Percentiles rank a stretch among this genome's conserved stretches.
phyloP scores from a whole-genome alignment of 192 early-diverging fungal species.

The Podila clonocystis region DNA sequence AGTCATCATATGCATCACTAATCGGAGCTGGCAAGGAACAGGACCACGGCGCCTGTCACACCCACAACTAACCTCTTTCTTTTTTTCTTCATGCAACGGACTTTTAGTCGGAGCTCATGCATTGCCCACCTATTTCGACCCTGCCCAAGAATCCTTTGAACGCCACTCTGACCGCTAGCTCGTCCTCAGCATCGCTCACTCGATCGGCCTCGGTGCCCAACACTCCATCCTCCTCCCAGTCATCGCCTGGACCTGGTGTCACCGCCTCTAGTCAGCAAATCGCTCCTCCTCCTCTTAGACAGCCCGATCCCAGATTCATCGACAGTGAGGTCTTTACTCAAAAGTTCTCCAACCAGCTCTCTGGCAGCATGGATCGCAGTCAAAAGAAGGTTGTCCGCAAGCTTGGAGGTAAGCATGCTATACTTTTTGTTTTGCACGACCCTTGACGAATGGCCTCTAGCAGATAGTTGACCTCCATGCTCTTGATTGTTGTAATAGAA shows the following conservation, averaged over 20 bases:
- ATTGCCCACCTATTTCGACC: constrained; percentile 73
- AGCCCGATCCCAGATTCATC: constrained; percentile 86
- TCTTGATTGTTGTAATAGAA: constrained; percentile 55
- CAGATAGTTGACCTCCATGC: not conserved
- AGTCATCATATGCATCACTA: not conserved
- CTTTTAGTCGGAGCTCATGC: constrained; percentile 71
- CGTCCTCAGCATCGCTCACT: constrained; percentile 37
- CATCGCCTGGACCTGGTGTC: constrained; percentile 52
- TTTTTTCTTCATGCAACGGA: not conserved
- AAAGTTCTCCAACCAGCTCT: constrained; percentile 85
- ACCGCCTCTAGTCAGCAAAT: not conserved
- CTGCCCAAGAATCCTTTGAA: constrained; percentile 77
- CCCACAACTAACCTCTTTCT: not conserved
- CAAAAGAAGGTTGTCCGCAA: constrained; percentile 79
- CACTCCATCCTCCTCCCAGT: constrained; percentile 14
- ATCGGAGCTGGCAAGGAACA: not conserved
- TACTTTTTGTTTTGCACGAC: not conserved
- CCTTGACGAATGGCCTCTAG: not conserved
- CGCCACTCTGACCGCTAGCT: constrained; percentile 56
- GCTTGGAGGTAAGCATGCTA: constrained; percentile 57
- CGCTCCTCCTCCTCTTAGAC: constrained; percentile 65
- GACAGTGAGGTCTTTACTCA: constrained; percentile 93
- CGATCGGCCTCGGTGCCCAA: constrained; percentile 19
- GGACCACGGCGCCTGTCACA: not conserved
- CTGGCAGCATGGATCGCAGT: constrained; percentile 74